Base-by-base conservation (phyloP, 2,329 filamentous ascomycete genomes). In the Colletotrichum sansevieriae region DNA sequence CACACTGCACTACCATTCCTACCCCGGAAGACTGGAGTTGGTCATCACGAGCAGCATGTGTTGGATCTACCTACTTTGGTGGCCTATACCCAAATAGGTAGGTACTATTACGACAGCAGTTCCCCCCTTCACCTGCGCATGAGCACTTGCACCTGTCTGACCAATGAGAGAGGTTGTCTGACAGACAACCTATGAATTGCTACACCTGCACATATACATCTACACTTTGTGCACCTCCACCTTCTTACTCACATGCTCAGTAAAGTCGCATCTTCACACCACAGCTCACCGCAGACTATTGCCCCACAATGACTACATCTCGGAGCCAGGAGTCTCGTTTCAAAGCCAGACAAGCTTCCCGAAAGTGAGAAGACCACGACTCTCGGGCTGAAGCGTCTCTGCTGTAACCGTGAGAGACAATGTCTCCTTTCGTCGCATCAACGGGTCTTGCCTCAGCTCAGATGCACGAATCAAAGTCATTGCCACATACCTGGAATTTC, bases 1-100 rank as follows among this genome's bases (percentile, higher is more conserved):
- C n/a, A n/a, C n/a, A n/a, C n/a, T n/a, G n/a, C 43, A 46, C 43
- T 46, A 11, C 43, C 43, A 46, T 46, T 46, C 43, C 43, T 46
- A 18, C 43, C 43, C 43, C 43, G 7, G 12, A 46, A 46, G 43
- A 46, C 43, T 46, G n/a, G 43, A 46, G 43, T 46, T 46, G 43
- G n/a, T 8, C 43, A 46, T 20, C 43, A 46, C 43, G 43, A 46
- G 43, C 43, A 20, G 43, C 43, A 46, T 46, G 43, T 46, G 43
- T 46, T 20, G 43, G 43, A 46, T 46, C 43, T 46, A 46, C 43
- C 43, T n/a, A n/a, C n/a, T n/a, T 46, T 1, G 43, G 43, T 46
- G 43, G 3, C 12, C n/a, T 11, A 18, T 46, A 46, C n/a, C 43
- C 43, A 46, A 11, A 46, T 20, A 46, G 8, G 43, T 11, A 46